phyloP scores from a whole-genome alignment of 1,284 basidiomycete species.

The Cerioporus squamosus region DNA sequence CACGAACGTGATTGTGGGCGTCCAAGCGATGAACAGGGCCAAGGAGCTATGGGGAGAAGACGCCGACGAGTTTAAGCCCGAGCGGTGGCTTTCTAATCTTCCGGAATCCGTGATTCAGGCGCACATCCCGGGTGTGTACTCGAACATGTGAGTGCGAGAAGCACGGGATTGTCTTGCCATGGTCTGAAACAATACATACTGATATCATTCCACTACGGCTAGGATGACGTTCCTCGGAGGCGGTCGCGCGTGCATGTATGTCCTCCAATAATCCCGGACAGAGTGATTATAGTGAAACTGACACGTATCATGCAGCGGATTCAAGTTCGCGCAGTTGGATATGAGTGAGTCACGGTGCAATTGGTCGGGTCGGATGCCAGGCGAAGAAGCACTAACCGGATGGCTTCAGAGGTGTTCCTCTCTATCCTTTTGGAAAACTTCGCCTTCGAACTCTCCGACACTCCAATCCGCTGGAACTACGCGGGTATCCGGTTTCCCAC shows the following conservation, averaged over 20 bases:
- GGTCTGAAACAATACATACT: no score
- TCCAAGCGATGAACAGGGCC: conserved; percentile 47
- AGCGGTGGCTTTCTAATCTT: conserved; percentile 29
- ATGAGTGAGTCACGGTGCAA: conserved; percentile 34
- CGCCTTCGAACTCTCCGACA: no score
- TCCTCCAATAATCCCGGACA: background rate
- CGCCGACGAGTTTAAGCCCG: conserved; percentile 50
- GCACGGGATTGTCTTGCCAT: no score
- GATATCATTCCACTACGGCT: no score
- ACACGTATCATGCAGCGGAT: conserved; percentile 25
- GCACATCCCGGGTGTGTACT: conserved; percentile 24
- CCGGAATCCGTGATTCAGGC: conserved; percentile 16
- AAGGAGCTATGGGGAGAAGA: conserved; percentile 59
- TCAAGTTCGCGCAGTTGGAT: conserved; percentile 36
- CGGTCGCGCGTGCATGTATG: conserved; percentile 35
- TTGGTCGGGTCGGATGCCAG: no score
- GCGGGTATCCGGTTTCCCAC: no score
- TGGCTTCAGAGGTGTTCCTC: no score
- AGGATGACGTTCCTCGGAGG: conserved; percentile 39
- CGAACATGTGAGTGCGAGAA: conserved; percentile 27
- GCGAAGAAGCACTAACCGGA: no score
- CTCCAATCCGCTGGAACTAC: no score
- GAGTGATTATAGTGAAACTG: background rate
- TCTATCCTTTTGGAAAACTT: no score
- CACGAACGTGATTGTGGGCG: conserved; percentile 49